Base-by-base conservation (phyloP, 2,329 filamentous ascomycete species). In the Botrytis aclada region DNA sequence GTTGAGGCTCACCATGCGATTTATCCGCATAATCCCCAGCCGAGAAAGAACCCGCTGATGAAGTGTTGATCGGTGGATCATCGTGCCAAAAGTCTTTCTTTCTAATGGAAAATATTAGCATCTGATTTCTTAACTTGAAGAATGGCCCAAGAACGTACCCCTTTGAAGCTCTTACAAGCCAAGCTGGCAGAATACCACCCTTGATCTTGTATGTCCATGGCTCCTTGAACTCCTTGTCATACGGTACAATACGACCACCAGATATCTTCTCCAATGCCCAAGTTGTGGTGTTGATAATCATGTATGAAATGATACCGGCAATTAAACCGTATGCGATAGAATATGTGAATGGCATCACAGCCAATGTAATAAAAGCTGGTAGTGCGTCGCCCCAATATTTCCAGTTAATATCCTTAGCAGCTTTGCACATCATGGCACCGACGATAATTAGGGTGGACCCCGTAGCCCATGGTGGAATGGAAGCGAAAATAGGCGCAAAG, bases 401-500 rank as follows among this genome's bases (percentile, higher is more conserved):
- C 94, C 94, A 97, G 86, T 97, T 97, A 85, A 97, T 95, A 75
- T 96, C 92, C 29, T 88, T 88, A 18, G 92, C 92, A 1, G 92
- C 87, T 75, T 89, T 88, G 72, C 91, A 89, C 94, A 97, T 97
- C 86, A 97, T 91, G 29, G 90, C 90, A 29, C 94, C 94, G 72
- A 97, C 93, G 58, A 97, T 89, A 77, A 97, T 87, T 43, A 97
- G 87, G 29, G 94, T 94, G 80, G 92, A 94, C 65, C 94, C 94
- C 0, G 94, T 97, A 3, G 94, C 94, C 93, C 93, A 97, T 0
- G 93, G 91, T 6, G 94, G 94, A 73, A 97, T 96, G 0, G 92
- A 95, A 14, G 94, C 93, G 80, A 97, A 97, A 73, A 97, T 95
- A 0, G 94, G 94, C 0, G 94, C 93, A 80, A 97, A 97, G 86